Conservation (phyloP, 208 protist species). For the Crithidia brevicula region DNA sequence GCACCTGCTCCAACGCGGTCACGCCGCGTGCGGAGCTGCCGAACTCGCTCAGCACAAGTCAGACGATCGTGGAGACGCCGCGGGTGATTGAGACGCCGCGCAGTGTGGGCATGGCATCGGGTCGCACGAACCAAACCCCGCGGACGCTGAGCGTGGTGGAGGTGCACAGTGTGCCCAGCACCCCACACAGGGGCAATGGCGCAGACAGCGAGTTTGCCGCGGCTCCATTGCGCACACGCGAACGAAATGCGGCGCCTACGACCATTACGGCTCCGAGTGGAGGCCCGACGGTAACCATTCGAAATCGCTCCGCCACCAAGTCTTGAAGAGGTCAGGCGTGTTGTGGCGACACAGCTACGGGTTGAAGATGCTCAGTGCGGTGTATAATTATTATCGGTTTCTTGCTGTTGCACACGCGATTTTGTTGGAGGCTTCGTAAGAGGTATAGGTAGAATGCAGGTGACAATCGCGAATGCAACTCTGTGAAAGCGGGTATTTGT, state of each 20-base stretch:
- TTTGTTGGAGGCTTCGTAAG: too few relatives aligned
- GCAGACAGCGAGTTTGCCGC: neutral
- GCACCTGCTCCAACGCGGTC: neutral
- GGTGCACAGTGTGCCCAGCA: conserved; percentile 11
- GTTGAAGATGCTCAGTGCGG: too few relatives aligned
- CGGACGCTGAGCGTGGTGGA: conserved; percentile 9
- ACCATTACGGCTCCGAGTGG: conserved; percentile 7
- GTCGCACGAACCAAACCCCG: conserved; percentile 3
- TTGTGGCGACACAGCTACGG: too few relatives aligned
- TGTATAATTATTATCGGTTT: neutral
- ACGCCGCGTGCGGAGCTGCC: neutral
- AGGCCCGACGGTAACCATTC: conserved; percentile 11
- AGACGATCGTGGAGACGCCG: neutral
- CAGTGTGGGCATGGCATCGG: conserved; percentile 9
- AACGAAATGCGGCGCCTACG: neutral
- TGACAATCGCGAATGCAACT: too few relatives aligned
- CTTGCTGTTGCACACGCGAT: neutral
- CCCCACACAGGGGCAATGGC: neutral
- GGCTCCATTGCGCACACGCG: neutral
- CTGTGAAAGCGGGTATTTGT: too few relatives aligned
- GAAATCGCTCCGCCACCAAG: neutral
- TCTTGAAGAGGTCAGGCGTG: too few relatives aligned
- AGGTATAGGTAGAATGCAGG: too few relatives aligned
- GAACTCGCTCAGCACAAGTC: neutral
- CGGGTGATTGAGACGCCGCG: conserved; percentile 12